These are phyloP conservation scores for Zarea fungicola DNA, from an alignment of 2,329 filamentous ascomycete genomes.

Conservation along the genomic window DNA sequence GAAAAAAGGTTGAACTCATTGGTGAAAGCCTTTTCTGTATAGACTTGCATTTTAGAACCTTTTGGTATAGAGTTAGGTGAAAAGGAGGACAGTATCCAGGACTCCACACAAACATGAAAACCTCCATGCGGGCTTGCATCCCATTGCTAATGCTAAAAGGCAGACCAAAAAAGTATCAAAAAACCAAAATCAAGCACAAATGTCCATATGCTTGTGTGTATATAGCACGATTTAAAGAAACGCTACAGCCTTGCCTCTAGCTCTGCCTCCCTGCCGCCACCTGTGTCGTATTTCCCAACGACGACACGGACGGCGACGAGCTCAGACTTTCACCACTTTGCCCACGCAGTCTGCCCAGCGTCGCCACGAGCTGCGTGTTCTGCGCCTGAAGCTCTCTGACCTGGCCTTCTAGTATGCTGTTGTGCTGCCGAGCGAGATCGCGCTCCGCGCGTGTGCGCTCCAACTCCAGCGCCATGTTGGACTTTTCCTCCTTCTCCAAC, in stretches of 20 bases:
- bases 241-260: neutral
- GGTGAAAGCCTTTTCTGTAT: no score
- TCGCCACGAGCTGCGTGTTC: conserved; percentile 54
- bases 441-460: conserved; percentile 46
- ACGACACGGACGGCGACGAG: neutral
- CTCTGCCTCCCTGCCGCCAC: neutral
- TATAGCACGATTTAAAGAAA: neutral
- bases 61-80: no score
- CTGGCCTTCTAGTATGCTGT: conserved; percentile 48
- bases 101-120: no score
- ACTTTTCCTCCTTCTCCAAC: conserved; percentile 48
- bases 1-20: no score
- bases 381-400: conserved; percentile 54
- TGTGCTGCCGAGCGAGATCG: conserved; percentile 47
- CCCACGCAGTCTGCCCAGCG: conserved; percentile 40
- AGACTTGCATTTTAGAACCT: no score
- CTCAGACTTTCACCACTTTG: neutral
- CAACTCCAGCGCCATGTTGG: conserved; percentile 45
- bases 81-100: no score
- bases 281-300: neutral
- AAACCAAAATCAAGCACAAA: no score
- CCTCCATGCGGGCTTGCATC: no score
- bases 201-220: neutral
- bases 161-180: no score
- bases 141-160: no score